These are phyloP conservation scores for Fusarium sp. DNA, from an alignment of 2,329 filamentous ascomycete species.

Conservation along the genomic window DNA sequence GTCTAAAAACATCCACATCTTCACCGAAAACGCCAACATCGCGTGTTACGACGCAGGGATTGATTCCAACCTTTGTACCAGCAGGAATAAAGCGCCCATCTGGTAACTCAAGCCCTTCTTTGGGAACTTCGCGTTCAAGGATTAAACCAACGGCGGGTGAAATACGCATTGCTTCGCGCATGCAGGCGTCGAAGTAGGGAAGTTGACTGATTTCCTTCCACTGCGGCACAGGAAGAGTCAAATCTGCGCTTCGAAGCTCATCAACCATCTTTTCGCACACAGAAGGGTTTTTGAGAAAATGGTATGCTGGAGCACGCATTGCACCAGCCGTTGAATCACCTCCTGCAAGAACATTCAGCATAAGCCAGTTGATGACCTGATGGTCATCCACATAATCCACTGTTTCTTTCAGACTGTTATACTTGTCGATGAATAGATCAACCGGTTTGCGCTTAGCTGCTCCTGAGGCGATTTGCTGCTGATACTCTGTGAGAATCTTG, in stretches of 20 bases:
- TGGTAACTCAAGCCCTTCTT: constrained; percentile 11
- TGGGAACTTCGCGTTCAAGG: constrained; percentile 32
- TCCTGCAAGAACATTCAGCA: constrained; percentile 36
- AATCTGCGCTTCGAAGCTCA: constrained; percentile 15
- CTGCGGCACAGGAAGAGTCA: constrained; percentile 26
- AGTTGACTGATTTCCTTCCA: constrained; percentile 34
- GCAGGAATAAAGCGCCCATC: constrained; percentile 28
- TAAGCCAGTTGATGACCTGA: constrained; percentile 38
- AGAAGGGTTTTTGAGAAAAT: constrained; percentile 15
- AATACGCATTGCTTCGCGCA: constrained; percentile 31
- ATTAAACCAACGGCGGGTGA: constrained; percentile 24
- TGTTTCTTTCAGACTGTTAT: constrained; percentile 35
- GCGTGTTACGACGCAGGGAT: constrained; percentile 31
- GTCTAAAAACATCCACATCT: constrained; percentile 21
- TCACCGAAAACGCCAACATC: constrained; percentile 29
- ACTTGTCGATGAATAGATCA: constrained; percentile 38
- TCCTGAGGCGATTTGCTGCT: constrained; percentile 26
- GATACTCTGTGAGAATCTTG: constrained; percentile 38
- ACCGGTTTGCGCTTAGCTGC: constrained; percentile 31
- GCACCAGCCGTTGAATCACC: constrained; percentile 41
- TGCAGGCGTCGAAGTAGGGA: constrained; percentile 34
- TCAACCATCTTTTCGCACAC: constrained; percentile 31
- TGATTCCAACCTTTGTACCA: constrained; percentile 29
- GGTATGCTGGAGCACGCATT: constrained; percentile 32
- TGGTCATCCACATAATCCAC: constrained; percentile 34